Percentiles rank a stretch among this genome's conserved stretches.
Evolutionary conservation across 768 basidiomycete genomes (phyloP).

Genomic region (Serendipita vermifera): DNA sequence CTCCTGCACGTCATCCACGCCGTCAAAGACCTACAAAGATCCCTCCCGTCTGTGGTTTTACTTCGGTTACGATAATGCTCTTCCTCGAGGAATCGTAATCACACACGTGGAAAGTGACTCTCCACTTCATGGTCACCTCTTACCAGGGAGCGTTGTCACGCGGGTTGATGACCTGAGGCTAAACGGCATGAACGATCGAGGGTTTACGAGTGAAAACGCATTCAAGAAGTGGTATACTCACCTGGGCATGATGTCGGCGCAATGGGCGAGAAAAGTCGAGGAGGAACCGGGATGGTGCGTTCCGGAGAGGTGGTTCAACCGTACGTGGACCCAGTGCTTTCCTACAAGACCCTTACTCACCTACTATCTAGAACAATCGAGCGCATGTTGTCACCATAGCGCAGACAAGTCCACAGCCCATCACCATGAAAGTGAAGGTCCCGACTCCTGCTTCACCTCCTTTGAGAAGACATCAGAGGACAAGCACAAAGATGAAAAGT

Average conservation of each 20-base stretch:
- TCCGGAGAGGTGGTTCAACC: conserved; percentile 20
- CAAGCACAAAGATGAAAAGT: background rate
- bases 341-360: conserved; percentile 1
- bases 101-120: conserved; percentile 31
- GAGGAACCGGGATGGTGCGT: conserved; percentile 50
- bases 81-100: background rate
- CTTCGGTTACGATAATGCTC: background rate
- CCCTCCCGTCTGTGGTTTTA: background rate
- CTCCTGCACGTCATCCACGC: background rate
- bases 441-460: conserved; percentile 16
- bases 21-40: no score
- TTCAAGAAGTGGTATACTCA: conserved; percentile 37
- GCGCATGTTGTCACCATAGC: conserved; percentile 6
- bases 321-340: conserved; percentile 18
- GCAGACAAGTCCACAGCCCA: conserved; percentile 8
- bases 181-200: conserved; percentile 15
- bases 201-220: no score
- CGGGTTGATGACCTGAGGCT: conserved; percentile 51
- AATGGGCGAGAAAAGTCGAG: conserved; percentile 10
- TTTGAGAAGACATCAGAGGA: conserved; percentile 15
- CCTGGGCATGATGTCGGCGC: conserved; percentile 20
- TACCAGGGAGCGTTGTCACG: conserved; percentile 45
- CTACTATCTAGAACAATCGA: background rate
- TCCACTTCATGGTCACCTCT: conserved; percentile 43
- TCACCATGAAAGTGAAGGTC: conserved; percentile 6